Evolutionary conservation across 108 stramenopile genomes (phyloP).

Genomic region (Licmophora abbreviata): DNA sequence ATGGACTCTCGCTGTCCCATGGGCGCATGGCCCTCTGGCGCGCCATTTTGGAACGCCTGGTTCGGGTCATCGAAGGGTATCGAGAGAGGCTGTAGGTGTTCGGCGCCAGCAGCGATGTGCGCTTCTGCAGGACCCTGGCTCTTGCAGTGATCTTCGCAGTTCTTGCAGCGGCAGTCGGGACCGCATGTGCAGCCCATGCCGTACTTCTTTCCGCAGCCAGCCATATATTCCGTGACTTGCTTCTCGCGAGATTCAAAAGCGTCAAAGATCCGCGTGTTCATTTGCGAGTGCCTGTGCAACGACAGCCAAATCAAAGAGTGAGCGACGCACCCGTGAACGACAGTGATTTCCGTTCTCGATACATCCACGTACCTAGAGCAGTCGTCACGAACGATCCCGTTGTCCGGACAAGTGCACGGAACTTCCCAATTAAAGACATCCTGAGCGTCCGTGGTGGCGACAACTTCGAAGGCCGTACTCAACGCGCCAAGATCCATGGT

Average conservation of each 20-base stretch:
- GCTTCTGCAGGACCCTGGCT: background rate
- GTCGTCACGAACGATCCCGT: constrained; percentile 63
- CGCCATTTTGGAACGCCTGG: background rate
- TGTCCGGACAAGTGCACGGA: constrained; percentile 77
- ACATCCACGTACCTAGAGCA: constrained; percentile 57
- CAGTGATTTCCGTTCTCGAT: no score
- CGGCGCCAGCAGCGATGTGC: background rate
- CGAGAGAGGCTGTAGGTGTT: background rate
- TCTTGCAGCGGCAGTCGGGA: constrained; percentile 35
- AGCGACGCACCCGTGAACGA: background rate
- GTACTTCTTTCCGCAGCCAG: constrained; percentile 44
- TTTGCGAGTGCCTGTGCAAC: constrained; percentile 66
- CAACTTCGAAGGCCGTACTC: constrained; percentile 42
- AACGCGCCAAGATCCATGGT: constrained; percentile 33
- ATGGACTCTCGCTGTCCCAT: constrained; percentile 13
- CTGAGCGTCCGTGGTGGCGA: constrained; percentile 26
- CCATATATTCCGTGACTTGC: constrained; percentile 41
- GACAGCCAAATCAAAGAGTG: background rate
- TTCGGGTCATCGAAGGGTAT: background rate
- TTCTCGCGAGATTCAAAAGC: constrained; percentile 53
- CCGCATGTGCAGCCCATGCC: constrained; percentile 53
- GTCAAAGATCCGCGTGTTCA: constrained; percentile 56
- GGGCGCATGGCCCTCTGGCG: background rate
- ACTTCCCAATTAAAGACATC: constrained; percentile 66
- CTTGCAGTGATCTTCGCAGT: constrained; percentile 14